These are phyloP conservation scores for Karstenula rhodostoma DNA, from an alignment of 2,329 filamentous ascomycete species.

Conservation along the genomic window DNA sequence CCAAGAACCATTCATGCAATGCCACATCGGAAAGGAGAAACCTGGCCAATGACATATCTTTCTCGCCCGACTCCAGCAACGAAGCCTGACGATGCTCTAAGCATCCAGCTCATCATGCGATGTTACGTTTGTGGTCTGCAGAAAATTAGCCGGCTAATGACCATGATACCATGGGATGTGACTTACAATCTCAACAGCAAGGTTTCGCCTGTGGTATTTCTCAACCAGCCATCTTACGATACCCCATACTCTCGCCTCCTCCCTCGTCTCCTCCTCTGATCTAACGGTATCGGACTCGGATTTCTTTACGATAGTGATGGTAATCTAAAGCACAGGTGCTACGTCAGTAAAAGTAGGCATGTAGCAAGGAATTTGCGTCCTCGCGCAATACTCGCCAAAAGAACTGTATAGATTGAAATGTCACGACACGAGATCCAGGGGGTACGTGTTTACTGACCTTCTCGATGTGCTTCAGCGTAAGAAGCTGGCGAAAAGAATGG, in stretches of 20 bases:
- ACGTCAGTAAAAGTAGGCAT: neutral
- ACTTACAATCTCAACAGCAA: slow-evolving; percentile 3
- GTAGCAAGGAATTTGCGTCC: neutral
- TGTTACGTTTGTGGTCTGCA: neutral
- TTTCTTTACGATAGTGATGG: neutral
- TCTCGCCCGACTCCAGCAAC: neutral
- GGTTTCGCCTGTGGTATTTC: slow-evolving; percentile 1
- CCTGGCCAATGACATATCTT: neutral
- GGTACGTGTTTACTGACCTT: neutral
- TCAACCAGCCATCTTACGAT: slow-evolving; percentile 5
- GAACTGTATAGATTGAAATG: neutral
- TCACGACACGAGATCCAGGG: neutral
- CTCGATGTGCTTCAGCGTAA: slow-evolving; percentile 9
- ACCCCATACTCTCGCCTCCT: neutral
- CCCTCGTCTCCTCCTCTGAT: neutral
- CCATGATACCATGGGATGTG: neutral
- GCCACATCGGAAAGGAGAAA: neutral
- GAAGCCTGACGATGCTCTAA: neutral
- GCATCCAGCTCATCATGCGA: neutral
- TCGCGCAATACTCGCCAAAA: neutral
- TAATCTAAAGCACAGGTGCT: neutral
- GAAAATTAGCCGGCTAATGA: neutral
- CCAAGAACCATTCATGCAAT: neutral
- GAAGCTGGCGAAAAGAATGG: slow-evolving; percentile 15
- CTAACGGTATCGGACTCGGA: neutral